Base-by-base conservation (phyloP, 768 basidiomycete species). In the Strobilomyces confusus region DNA sequence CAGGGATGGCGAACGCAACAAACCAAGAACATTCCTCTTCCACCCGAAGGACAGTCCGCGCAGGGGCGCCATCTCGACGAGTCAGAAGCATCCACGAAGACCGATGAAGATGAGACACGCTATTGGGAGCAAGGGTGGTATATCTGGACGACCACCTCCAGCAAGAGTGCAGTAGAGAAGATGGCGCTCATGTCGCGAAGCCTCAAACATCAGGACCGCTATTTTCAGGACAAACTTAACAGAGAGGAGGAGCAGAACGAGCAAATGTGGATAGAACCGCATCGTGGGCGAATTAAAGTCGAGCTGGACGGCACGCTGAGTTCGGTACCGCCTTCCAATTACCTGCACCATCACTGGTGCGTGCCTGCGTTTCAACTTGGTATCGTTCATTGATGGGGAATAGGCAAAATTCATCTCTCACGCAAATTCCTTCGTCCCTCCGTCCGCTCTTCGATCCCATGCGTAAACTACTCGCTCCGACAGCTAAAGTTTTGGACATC, bases 51-150 rank as follows among this genome's bases (percentile, higher is more conserved):
- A 13, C 87, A 88, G 60, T 63, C 63, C 74, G 15, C 32, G 14
- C 22, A 78, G 45, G 61, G 48, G 38, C 57, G n/a, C 38, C 45
- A 48, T 46, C 2, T n/a, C 15, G 48, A 59, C 19, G 57, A 58
- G 25, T 15, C 51, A 25, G 64, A 64, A 15, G 2, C 44, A 20
- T 38, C 55, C 29, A 26, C 67, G 6, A 58, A 44, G 54, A 41
- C 62, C 22, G 69, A 52, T 53, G 69, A 56, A 36, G 72, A 78
- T 20, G 73, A 72, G 38, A 81, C 55, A 15, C 64, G 78, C 57
- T 77, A 79, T 60, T 91, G 88, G 88, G 77, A 87, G 51, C 81
- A 83, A 60, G 87, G 88, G 5, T 86, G 80, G 78, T 91, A 91
- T 62, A 60, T 91, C 38, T 89, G 87, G 86, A 77, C 80, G 47